phyloP scores from a whole-genome alignment of 768 basidiomycete genomes.

The Brasilioporus rufonigricans region DNA sequence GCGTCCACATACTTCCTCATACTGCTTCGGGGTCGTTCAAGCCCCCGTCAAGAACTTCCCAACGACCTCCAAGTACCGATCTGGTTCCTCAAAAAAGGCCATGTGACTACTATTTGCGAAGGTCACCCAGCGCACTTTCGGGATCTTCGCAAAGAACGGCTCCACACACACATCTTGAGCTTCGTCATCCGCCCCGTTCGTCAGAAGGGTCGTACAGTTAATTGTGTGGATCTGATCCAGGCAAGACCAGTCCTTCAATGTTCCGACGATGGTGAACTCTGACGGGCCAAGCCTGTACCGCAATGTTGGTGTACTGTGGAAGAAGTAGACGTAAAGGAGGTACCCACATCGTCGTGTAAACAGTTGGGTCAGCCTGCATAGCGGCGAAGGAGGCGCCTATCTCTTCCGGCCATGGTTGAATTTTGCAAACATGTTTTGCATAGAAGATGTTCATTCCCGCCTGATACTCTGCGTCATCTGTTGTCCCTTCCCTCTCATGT shows the following conservation, averaged over 20 bases:
- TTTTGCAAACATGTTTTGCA: slow-evolving; percentile 35
- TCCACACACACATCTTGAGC: slow-evolving; percentile 34
- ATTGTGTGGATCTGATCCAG: slow-evolving; percentile 43
- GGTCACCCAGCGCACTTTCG: slow-evolving; percentile 36
- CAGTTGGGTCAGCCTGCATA: too few species aligned
- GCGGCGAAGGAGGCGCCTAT: slow-evolving; percentile 25
- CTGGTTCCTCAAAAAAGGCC: too few species aligned
- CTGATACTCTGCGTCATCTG: slow-evolving; percentile 32
- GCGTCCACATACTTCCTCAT: background rate
- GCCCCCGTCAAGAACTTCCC: slow-evolving; percentile 12
- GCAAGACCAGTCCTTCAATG: slow-evolving; percentile 47
- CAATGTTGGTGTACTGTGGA: background rate
- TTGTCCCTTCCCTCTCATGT: slow-evolving; percentile 36
- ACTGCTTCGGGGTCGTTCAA: background rate
- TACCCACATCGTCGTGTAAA: slow-evolving; percentile 35
- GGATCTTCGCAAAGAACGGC: slow-evolving; percentile 35
- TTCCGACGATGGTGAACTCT: slow-evolving; percentile 39
- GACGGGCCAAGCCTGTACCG: slow-evolving; percentile 20
- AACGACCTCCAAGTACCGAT: slow-evolving; percentile 19
- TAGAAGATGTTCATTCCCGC: too few species aligned
- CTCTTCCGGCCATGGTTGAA: slow-evolving; percentile 35
- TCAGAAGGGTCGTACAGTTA: slow-evolving; percentile 36
- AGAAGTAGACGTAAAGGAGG: background rate
- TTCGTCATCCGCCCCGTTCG: slow-evolving; percentile 38
- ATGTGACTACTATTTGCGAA: slow-evolving; percentile 27